phyloP scores from a whole-genome alignment of 139 green algal species.

The Pseudopediastrum boryanum region DNA sequence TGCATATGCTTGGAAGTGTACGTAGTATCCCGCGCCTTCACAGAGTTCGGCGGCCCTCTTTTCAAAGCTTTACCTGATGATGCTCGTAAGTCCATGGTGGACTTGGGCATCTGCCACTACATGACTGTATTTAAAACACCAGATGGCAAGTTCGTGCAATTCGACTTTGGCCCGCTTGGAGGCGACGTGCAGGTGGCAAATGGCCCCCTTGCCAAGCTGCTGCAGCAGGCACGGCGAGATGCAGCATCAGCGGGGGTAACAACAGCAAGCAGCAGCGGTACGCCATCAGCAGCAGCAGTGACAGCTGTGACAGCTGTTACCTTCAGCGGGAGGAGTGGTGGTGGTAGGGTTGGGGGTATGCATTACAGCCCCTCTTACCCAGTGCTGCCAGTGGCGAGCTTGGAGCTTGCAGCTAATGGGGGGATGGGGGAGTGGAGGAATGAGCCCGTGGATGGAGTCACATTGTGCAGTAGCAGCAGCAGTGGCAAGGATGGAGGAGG shows the following conservation, averaged over 20 bases:
- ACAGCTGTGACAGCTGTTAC: too few species aligned
- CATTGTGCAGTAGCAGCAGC: too few species aligned
- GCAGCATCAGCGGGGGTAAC: neutral
- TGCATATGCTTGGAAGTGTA: conserved; percentile 64
- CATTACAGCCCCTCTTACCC: conserved; percentile 20
- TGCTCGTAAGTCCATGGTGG: conserved; percentile 46
- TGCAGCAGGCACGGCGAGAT: conserved; percentile 8
- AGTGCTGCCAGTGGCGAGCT: conserved; percentile 19
- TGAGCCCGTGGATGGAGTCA: too few species aligned
- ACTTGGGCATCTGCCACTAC: conserved; percentile 72
- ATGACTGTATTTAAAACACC: conserved; percentile 64
- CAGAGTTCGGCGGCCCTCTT: conserved; percentile 61
- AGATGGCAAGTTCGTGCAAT: conserved; percentile 62
- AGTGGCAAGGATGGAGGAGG: too few species aligned
- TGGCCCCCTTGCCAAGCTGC: conserved; percentile 25
- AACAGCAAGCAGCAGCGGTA: conserved; percentile 2
- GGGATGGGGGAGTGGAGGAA: too few species aligned
- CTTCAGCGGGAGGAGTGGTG: neutral
- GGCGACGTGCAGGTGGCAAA: conserved; percentile 61
- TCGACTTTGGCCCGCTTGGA: conserved; percentile 72
- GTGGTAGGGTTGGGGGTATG: conserved; percentile 1
- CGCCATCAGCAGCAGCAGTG: conserved; percentile 23
- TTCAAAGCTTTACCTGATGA: conserved; percentile 50
- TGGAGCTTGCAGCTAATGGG: conserved; percentile 18
- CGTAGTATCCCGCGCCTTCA: conserved; percentile 60